phyloP scores from a whole-genome alignment of 805 yeast species.

The Monosporozyma siamensis region DNA sequence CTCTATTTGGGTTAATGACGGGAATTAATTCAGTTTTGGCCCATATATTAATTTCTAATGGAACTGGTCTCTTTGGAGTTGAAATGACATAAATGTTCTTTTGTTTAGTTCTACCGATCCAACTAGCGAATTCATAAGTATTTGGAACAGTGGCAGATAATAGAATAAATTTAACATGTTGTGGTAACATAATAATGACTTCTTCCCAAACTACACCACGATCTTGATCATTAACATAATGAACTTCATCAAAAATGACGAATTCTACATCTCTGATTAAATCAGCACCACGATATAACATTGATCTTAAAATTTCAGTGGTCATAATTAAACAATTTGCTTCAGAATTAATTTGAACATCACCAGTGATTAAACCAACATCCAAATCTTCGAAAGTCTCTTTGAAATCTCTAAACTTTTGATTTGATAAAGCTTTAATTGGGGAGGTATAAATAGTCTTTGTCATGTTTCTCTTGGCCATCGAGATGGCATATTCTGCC shows the following conservation, averaged over 20 bases:
- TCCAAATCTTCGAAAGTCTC: conserved; percentile 72
- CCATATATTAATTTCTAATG: conserved; percentile 79
- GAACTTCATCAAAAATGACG: conserved; percentile 96
- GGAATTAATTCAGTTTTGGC: conserved; percentile 67
- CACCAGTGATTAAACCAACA: conserved; percentile 94
- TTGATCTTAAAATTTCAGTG: conserved; percentile 87
- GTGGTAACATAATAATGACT: conserved; percentile 94
- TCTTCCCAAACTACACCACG: conserved; percentile 99
- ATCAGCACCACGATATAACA: conserved; percentile 96
- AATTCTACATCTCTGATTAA: conserved; percentile 93
- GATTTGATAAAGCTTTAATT: conserved; percentile 82
- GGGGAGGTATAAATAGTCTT: conserved; percentile 96
- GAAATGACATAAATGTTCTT: conserved; percentile 94
- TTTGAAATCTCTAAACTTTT: conserved; percentile 80
- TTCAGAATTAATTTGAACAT: conserved; percentile 93
- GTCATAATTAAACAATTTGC: conserved; percentile 97
- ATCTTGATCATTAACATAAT: conserved; percentile 91
- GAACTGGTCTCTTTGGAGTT: conserved; percentile 94
- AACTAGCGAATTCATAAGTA: conserved; percentile 92
- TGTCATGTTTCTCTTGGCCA: conserved; percentile 94
- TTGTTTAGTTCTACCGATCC: conserved; percentile 97
- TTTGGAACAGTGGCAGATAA: conserved; percentile 98
- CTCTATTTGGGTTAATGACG: conserved; percentile 64
- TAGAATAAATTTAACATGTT: conserved; percentile 84
- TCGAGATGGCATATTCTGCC: conserved; percentile 95